Base-by-base conservation (phyloP, 208 protist species). In the Leishmania braziliensis region DNA sequence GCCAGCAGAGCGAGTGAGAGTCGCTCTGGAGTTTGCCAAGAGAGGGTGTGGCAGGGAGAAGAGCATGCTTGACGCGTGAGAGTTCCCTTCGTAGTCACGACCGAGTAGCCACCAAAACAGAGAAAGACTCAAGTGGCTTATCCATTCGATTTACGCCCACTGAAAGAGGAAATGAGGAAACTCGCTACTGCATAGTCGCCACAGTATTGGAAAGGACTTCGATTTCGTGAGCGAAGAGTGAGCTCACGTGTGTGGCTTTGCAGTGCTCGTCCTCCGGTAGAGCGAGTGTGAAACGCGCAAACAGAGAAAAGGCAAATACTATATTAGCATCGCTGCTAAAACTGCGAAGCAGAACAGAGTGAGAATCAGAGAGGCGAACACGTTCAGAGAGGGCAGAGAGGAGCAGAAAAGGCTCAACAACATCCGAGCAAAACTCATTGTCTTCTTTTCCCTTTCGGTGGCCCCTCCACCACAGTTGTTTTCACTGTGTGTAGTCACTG, bases 361-460 rank as follows among this genome's bases (percentile, higher is more conserved):
- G 48, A 82, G 43, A 46, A 46, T n/a, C 10, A 68, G 20, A 77
- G 33, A 65, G 39, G 51, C 62, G 63, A 46, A 78, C 26, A 23
- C 48, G 29, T 78, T 29, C 20, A 36, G 6, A 63, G 72, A 81
- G 60, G 46, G 62, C 5, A 75, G 6, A 39, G 20, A n/a, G 26
- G 65, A 46, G 51, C 4, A 77, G 39, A 54, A 66, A 39, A 5
- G 46, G 0, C 65, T 33, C 6, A 51, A 71, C 16, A 33, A 43
- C 26, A 65, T 33, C 0, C 9, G 29, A 10, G 58, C 5, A 14
- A 5, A 10, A 14, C 58, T 63, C 29, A 5, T 26, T 33, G 26
- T 63, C 26, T 63, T 63, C 23, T 8, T 33, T 63, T 63, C 58
- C 3, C 12, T 63, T 26, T 63, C 58, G 29, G 58, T 10, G 58